These are phyloP conservation scores for Kodamaea alishanica DNA, from an alignment of 1,139 yeast genomes.

Conservation along the genomic window DNA sequence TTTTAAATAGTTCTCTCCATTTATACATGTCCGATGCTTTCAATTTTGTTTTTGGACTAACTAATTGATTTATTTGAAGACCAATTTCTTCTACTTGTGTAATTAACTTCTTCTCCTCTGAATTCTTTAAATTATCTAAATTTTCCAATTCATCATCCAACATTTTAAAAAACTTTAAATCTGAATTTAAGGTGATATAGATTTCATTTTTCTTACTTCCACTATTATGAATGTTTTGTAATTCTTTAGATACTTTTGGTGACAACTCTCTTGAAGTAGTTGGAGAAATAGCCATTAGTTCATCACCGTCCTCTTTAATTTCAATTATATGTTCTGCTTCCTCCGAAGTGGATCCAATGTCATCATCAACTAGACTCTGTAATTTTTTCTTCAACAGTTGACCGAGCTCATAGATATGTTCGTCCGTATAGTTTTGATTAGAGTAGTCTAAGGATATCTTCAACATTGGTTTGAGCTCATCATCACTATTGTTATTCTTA, in stretches of 20 bases:
- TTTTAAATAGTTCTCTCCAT: constrained; percentile 69
- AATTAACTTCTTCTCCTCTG: constrained; percentile 45
- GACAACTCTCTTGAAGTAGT: constrained; percentile 10
- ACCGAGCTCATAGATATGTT: constrained; percentile 35
- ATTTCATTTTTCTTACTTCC: constrained; percentile 24
- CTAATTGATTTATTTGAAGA: constrained; percentile 31
- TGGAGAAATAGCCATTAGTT: constrained; percentile 19
- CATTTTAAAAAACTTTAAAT: constrained; percentile 54
- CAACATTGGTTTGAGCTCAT: constrained; percentile 33
- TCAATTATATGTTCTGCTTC: constrained; percentile 17
- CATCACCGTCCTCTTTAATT: constrained; percentile 18
- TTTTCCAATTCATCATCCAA: constrained; percentile 53
- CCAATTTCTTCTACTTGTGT: constrained; percentile 44
- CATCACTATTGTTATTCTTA: constrained; percentile 20
- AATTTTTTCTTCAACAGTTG: constrained; percentile 30
- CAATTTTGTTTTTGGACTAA: constrained; percentile 32
- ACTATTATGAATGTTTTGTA: neutral
- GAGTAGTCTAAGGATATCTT: constrained; percentile 38
- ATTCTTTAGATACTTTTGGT: neutral
- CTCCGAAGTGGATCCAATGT: constrained; percentile 10
- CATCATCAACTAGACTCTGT: constrained; percentile 22
- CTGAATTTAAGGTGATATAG: constrained; percentile 38
- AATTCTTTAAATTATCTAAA: constrained; percentile 43
- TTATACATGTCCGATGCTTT: constrained; percentile 55
- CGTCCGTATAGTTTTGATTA: constrained; percentile 31